Evolutionary conservation across 345 rosid species (phyloP), one percentile per base, ranked within the genome.

Genomic region (Xanthoceras sorbifolium): DNA sequence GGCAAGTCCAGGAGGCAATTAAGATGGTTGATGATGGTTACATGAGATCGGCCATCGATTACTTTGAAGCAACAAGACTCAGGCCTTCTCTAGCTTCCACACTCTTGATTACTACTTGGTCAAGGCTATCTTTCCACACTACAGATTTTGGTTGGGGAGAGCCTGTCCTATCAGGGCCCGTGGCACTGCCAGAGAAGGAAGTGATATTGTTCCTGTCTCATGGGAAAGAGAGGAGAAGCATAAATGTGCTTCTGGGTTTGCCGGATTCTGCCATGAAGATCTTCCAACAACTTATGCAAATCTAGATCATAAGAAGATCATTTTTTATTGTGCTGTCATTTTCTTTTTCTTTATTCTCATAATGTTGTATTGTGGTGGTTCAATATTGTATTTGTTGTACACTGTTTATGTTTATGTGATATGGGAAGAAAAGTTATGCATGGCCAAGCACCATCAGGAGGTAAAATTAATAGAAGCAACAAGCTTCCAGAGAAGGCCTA

Each of bases 101-200:
- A 46, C 94, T 94, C 54, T 26, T 94, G 78, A 92, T 94, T 67
- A 94, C 98, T 0, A 91, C 97, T 25, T 92, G 98, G 98, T 91
- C 97, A 0, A 89, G 94, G 84, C 79, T 94, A 64, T 81, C 94
- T 36, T 92, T 94, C 54, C 89, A 94, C 75, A 86, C 89, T 0
- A 89, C 97, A 0, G 95, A 94, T 64, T 94, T 94, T 63, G 98
- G 98, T 15, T 94, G 98, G 97, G 98, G 97, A 50, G 92, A 90
- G 84, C 95, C 98, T 11, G 75, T 87, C 67, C 69, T 91, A 46
- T 91, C 97, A 0, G 97, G 95, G 12, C 97, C 98, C 3, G 98
- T 92, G 64, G 92, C 91, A 5, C 82, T 92, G 85, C 98, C 98
- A 0, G 95, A 91, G 87, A 94, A 94, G 80, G 98, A 94, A 83